Evolutionary conservation across 148 eudicot genomes (phyloP).

Genomic region (Nepenthes gracilis): DNA sequence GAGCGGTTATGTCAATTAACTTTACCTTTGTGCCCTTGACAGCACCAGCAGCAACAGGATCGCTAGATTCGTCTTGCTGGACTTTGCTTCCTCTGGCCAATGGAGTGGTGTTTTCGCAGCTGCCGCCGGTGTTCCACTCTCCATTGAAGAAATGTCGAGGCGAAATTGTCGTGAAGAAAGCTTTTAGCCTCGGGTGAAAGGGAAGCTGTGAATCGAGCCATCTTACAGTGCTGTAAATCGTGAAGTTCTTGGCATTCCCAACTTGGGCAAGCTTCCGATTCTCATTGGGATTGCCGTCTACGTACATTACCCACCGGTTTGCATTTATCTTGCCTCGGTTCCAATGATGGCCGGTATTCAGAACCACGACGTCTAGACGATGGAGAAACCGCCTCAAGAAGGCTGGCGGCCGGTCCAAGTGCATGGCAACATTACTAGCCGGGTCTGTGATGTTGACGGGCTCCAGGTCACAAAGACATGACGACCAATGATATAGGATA

Average conservation of each 20-base stretch:
- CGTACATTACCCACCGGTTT: constrained; percentile 54
- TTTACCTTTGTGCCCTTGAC: constrained; percentile 41
- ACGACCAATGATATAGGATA: constrained; percentile 49
- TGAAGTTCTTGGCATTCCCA: constrained; percentile 49
- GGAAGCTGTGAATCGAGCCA: constrained; percentile 50
- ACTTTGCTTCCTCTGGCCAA: constrained; percentile 41
- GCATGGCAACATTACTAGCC: constrained; percentile 34
- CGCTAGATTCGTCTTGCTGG: constrained; percentile 38
- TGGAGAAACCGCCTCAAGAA: constrained; percentile 29
- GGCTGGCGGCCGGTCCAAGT: constrained; percentile 47
- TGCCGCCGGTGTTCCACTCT: constrained; percentile 63
- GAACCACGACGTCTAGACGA: constrained; percentile 35
- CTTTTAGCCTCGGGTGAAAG: constrained; percentile 30
- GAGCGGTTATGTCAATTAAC: constrained; percentile 45
- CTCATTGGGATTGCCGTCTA: constrained; percentile 34
- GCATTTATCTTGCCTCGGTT: constrained; percentile 44
- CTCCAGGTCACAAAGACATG: constrained; percentile 42
- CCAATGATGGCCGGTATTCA: constrained; percentile 67
- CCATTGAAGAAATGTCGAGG: constrained; percentile 56
- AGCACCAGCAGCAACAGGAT: constrained; percentile 36
- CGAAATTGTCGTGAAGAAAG: constrained; percentile 47
- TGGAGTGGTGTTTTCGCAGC: constrained; percentile 48
- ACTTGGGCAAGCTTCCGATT: constrained; percentile 28
- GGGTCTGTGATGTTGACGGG: constrained; percentile 28
- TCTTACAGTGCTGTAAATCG: constrained; percentile 25